These are phyloP conservation scores for Halophytophthora polymorphica DNA, from an alignment of 352 stramenopile species.

Conservation along the genomic window DNA sequence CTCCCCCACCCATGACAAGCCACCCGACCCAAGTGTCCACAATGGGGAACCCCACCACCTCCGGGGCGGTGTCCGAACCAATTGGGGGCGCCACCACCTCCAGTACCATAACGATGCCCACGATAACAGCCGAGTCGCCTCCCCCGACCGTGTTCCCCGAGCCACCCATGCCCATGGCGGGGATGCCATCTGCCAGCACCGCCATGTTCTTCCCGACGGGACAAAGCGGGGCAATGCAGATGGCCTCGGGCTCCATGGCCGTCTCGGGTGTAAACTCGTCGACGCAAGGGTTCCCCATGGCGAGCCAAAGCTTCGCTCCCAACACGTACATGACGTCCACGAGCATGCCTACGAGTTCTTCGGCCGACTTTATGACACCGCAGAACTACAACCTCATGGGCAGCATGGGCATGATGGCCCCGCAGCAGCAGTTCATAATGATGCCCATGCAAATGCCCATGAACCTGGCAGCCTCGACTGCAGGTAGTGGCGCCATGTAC, in stretches of 20 bases:
- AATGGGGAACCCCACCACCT: conserved; percentile 12
- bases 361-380: conserved; percentile 34
- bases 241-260: conserved; percentile 23
- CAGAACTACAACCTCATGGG: conserved; percentile 46
- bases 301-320: conserved; percentile 26
- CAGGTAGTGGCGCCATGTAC: conserved; percentile 40
- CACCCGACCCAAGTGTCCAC: conserved; percentile 10
- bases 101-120: conserved; percentile 18
- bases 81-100: conserved; percentile 13
- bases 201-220: conserved; percentile 37
- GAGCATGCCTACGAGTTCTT: conserved; percentile 18
- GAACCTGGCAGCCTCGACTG: conserved; percentile 27
- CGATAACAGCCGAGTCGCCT: conserved; percentile 18
- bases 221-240: conserved; percentile 25
- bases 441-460: conserved; percentile 50
- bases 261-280: conserved; percentile 22
- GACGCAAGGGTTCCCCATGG: conserved; percentile 35
- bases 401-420: conserved; percentile 41
- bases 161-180: conserved; percentile 32
- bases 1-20: conserved; percentile 8
- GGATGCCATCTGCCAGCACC: conserved; percentile 19
- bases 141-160: conserved; percentile 45
- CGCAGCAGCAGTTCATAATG: conserved; percentile 66
- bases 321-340: conserved; percentile 39
- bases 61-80: not conserved